These are phyloP conservation scores for Russula sp. DNA, from an alignment of 768 basidiomycete species.

Conservation along the genomic window DNA sequence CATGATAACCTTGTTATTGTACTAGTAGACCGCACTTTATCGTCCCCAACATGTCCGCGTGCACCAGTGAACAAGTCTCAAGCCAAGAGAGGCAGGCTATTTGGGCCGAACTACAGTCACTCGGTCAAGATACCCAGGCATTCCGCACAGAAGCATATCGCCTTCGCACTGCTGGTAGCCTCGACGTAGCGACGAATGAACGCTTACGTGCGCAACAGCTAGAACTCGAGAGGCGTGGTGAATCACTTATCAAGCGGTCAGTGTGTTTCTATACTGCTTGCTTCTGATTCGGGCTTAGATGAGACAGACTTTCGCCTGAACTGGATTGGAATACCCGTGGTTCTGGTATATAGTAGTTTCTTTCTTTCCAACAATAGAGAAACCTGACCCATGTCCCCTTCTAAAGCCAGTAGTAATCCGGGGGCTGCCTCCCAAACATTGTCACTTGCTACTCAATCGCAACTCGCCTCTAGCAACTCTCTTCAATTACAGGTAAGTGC, in stretches of 20 bases:
- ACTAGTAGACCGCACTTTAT: not conserved
- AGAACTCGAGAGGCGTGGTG: conserved; percentile 13
- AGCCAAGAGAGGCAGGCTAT: conserved; percentile 11
- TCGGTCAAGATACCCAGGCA: conserved; percentile 7
- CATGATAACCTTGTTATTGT: not conserved
- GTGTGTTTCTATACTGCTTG: not conserved
- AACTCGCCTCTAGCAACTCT: not conserved
- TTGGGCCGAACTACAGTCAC: not conserved
- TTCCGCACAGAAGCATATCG: conserved; percentile 14
- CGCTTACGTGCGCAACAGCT: conserved; percentile 2
- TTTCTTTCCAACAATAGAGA: not conserved
- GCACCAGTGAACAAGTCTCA: not conserved
- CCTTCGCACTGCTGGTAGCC: conserved; percentile 4
- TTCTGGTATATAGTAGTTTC: not conserved
- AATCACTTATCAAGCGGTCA: conserved; percentile 8
- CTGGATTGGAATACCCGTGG: conserved; percentile 2
- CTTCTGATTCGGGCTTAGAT: not conserved
- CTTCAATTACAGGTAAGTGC: conserved; percentile 11
- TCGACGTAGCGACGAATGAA: conserved; percentile 1
- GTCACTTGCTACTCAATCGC: not conserved
- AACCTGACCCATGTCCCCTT: not conserved
- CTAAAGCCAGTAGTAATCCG: not conserved
- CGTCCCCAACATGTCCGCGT: not conserved
- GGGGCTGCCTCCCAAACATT: not conserved
- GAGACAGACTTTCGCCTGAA: conserved; percentile 10